These are phyloP conservation scores for Massospora cicadina DNA, from an alignment of 371 early-diverging fungal species.

Conservation along the genomic window DNA sequence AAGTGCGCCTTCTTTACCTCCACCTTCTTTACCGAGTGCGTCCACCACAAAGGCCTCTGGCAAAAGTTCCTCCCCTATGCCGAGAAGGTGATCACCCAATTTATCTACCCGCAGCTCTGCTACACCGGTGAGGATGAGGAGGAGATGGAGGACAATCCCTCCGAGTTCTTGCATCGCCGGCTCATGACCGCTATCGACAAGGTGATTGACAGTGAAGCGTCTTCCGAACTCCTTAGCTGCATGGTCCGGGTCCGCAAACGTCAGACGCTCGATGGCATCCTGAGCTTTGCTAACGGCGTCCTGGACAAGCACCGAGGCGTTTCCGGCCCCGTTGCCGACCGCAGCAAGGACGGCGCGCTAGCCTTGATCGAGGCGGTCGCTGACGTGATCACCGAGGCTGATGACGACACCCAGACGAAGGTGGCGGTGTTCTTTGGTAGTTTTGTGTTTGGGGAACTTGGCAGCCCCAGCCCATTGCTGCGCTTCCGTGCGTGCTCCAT, in stretches of 20 bases:
- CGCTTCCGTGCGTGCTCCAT: slow-evolving; percentile 41
- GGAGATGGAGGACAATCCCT: slow-evolving; percentile 79
- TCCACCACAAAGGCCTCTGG: slow-evolving; percentile 78
- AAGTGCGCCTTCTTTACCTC: slow-evolving; percentile 21
- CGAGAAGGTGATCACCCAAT: slow-evolving; percentile 53
- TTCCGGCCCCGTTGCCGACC: slow-evolving; percentile 13
- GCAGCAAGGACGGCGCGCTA: slow-evolving; percentile 74
- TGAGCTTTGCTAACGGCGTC: slow-evolving; percentile 50
- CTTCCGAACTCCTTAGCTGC: slow-evolving; percentile 33
- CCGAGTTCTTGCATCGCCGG: slow-evolving; percentile 66
- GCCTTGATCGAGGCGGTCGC: slow-evolving; percentile 56
- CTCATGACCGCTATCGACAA: not conserved
- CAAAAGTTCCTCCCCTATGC: slow-evolving; percentile 60
- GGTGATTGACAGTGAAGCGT: slow-evolving; percentile 9
- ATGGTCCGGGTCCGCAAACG: slow-evolving; percentile 56
- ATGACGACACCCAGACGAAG: slow-evolving; percentile 35
- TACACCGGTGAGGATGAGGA: slow-evolving; percentile 62
- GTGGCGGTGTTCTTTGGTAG: slow-evolving; percentile 63
- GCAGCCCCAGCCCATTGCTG: slow-evolving; percentile 53
- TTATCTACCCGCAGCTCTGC: slow-evolving; percentile 76
- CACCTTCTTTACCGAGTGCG: slow-evolving; percentile 26
- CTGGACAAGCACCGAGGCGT: slow-evolving; percentile 1
- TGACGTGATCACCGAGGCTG: slow-evolving; percentile 17
- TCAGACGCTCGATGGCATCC: slow-evolving; percentile 53
- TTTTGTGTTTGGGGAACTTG: slow-evolving; percentile 75